phyloP scores from a whole-genome alignment of 352 stramenopile genomes.

The Pythium myriotylum region DNA sequence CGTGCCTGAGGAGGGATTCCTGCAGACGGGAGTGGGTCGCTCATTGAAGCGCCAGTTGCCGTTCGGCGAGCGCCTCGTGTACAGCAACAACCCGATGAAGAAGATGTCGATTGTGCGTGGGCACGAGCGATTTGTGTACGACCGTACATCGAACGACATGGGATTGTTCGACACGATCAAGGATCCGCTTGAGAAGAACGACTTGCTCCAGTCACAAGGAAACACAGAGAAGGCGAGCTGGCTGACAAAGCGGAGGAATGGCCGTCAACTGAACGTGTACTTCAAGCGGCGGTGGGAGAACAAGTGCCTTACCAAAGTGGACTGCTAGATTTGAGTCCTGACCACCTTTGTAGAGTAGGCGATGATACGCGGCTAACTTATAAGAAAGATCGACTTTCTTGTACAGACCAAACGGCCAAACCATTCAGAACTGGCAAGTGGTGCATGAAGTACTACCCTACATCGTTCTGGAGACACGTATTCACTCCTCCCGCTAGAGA shows the following conservation, averaged over 20 bases:
- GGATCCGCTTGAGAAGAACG: constrained; percentile 40
- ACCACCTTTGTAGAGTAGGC: too few species aligned
- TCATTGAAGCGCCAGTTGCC: constrained; percentile 40
- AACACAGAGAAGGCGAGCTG: constrained; percentile 10
- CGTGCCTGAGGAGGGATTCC: constrained; percentile 20
- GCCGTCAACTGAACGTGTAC: constrained; percentile 44
- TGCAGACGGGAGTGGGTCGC: constrained; percentile 22
- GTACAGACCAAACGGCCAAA: too few species aligned
- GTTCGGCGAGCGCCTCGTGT: constrained; percentile 39
- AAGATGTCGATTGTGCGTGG: constrained; percentile 44
- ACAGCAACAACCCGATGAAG: constrained; percentile 53
- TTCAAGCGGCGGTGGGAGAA: constrained; percentile 49
- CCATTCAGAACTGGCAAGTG: too few species aligned
- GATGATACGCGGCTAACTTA: too few species aligned
- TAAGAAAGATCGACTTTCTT: too few species aligned
- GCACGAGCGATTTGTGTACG: constrained; percentile 37
- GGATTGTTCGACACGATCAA: constrained; percentile 37
- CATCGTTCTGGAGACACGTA: too few species aligned
- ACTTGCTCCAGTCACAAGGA: constrained; percentile 29
- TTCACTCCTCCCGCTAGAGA: too few species aligned
- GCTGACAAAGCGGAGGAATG: constrained; percentile 5
- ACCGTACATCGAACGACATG: constrained; percentile 31
- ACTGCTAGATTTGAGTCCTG: too few species aligned
- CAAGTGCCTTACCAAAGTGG: constrained; percentile 33
- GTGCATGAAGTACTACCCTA: too few species aligned